Percentiles rank a stretch among this genome's conserved stretches.
Conservation (phyloP, 306 rosid genomes). For the Pyrus pyrifolia region DNA sequence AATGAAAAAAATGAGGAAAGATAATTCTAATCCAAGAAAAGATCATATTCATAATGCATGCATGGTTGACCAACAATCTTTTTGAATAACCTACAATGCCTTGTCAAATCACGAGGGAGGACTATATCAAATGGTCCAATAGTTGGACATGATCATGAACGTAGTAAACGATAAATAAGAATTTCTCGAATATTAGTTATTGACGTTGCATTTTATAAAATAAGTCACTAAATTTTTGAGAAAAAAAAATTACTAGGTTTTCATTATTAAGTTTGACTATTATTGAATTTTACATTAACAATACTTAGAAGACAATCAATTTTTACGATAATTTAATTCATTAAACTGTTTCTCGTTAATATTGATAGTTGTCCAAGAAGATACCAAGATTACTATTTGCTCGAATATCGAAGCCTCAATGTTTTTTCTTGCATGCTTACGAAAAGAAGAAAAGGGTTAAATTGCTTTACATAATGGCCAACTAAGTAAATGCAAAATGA, state of each 20-base stretch:
- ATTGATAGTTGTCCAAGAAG: too few species aligned
- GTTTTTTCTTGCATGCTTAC: background rate
- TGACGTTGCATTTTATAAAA: background rate
- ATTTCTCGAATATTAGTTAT: too few species aligned
- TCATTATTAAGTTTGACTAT: background rate
- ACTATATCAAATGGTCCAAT: background rate
- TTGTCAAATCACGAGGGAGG: conserved; percentile 32
- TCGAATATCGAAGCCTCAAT: background rate
- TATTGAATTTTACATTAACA: too few species aligned
- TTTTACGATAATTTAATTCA: background rate
- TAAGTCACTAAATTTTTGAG: background rate
- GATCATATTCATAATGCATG: background rate
- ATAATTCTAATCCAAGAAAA: too few species aligned
- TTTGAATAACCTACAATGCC: background rate
- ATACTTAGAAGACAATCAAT: too few species aligned
- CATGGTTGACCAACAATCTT: conserved; percentile 24
- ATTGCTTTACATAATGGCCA: conserved; percentile 14
- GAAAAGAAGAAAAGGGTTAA: background rate
- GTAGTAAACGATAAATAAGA: background rate
- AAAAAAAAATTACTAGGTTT: too few species aligned
- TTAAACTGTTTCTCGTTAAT: too few species aligned
- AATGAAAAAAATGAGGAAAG: too few species aligned
- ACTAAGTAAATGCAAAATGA: conserved; percentile 27
- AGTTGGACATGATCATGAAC: background rate
- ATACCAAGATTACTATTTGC: background rate